A percentile compares a stretch with the other conserved stretches of the same genome.
Conservation (phyloP, 2,329 filamentous ascomycete genomes). For the Trichoderma asperellum region DNA sequence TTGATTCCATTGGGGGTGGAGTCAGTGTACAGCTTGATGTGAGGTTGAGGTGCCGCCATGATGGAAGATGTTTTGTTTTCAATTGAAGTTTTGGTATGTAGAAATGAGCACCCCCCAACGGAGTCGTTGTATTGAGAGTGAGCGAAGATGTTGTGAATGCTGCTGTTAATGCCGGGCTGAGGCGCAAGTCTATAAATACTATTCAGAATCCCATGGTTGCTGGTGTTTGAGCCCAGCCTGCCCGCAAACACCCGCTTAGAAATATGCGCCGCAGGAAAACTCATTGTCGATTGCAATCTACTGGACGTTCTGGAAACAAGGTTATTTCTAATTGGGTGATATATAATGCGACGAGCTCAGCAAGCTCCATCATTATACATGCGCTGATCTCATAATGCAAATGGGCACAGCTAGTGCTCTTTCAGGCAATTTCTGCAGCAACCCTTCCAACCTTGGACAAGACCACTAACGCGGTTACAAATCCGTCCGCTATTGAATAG, state of each 20-base stretch:
- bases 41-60: slow-evolving; percentile 2
- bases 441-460: neutral
- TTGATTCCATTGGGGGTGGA: slow-evolving; percentile 18
- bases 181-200: neutral
- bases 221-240: neutral
- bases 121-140: neutral
- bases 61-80: neutral
- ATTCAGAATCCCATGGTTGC: neutral
- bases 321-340: neutral
- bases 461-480: neutral
- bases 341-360: neutral
- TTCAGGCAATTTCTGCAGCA: slow-evolving; percentile 11
- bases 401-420: neutral
- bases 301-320: neutral
- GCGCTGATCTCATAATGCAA: slow-evolving; percentile 11
- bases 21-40: slow-evolving; percentile 19
- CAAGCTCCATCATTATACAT: neutral
- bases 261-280: neutral
- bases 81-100: neutral
- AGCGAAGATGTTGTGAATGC: neutral
- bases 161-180: neutral
- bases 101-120: neutral
- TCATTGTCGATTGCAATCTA: neutral
- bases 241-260: neutral
- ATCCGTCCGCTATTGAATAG: neutral